Conservation (phyloP, 495 filamentous ascomycete genomes). For the Amniculicola lignicola region DNA sequence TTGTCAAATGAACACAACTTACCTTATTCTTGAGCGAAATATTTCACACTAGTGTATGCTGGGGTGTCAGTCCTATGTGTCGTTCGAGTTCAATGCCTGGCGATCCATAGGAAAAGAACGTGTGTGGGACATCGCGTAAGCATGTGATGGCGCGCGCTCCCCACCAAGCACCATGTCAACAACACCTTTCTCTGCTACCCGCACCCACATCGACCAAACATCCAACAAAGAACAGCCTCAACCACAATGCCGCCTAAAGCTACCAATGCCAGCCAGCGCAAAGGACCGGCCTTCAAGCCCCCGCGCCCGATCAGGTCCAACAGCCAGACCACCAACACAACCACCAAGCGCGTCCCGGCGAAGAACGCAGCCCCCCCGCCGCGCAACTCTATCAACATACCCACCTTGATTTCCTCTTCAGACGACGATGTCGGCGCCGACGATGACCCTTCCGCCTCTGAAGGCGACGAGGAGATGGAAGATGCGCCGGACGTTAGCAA, state of each 20-base stretch:
- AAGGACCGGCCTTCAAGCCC: conserved; percentile 32
- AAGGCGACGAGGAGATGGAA: conserved; percentile 69
- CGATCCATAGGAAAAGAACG: too few relatives aligned
- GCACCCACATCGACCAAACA: too few relatives aligned
- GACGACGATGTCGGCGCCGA: conserved; percentile 19
- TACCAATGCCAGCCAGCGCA: conserved; percentile 12
- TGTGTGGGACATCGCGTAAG: too few relatives aligned
- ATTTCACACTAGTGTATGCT: too few relatives aligned
- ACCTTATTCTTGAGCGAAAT: too few relatives aligned
- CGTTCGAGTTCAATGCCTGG: too few relatives aligned
- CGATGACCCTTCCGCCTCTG: not conserved
- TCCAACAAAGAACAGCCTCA: not conserved
- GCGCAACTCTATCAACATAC: not conserved
- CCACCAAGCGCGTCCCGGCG: conserved; percentile 13
- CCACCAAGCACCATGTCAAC: too few relatives aligned
- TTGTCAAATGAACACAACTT: too few relatives aligned
- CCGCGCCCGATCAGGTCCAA: conserved; percentile 30
- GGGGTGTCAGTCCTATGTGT: too few relatives aligned
- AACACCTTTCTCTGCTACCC: too few relatives aligned
- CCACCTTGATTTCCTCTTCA: conserved; percentile 23
- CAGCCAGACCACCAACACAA: conserved; percentile 5
- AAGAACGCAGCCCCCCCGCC: conserved; percentile 8
- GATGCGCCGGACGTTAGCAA: conserved; percentile 46
- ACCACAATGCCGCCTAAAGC: conserved; percentile 25
- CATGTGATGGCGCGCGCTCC: not conserved